Evolutionary conservation across 1,284 basidiomycete genomes (phyloP), one percentile per base, ranked within the genome.

Genomic region (Ganoderma sinense): DNA sequence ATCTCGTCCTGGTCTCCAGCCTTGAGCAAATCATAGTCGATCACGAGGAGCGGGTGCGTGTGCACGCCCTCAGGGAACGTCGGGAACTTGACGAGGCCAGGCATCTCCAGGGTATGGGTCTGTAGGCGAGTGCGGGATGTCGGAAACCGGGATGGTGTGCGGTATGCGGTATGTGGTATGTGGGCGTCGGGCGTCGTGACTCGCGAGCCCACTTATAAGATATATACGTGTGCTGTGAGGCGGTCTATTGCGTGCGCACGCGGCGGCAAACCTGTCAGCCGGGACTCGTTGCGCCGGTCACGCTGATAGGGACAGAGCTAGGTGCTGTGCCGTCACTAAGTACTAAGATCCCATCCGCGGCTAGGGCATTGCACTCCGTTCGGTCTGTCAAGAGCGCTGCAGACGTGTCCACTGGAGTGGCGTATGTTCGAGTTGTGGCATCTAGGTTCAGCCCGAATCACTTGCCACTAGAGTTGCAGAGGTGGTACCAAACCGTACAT

Each of bases 31-130:
- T 69, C 64, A 62, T 76, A 82, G 74, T 82, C 81, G 36, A 83
- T 74, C 33, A 82, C 74, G 62, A 80, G 75, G 11, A 82, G 72
- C 3, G 81, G 80, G 55, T 79, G 77, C 13, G 77, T 77, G 1
- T 77, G 74, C 14, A 79, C 73, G 64, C 78, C 77, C 7, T 76
- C 75, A 2, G 81, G 81, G 69, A 82, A 82, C 26, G 79, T 75
- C 16, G 77, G 76, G 5, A 66, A 43, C 16, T 43, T 64, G 26
- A 43, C 48, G 11, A 68, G 70, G 11, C 64, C 70, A 10, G 70
- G 61, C 70, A 71, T 71, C 14, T 29, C 13, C 36, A 36, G 36
- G 3, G 36, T 36, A 6, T 7, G 36, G 36, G 36, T 4, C 10
- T 16, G 29, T 58, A 33, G 65, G 69, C 66, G 33, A 45, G 23